These are phyloP conservation scores for Xylaria scruposa DNA, from an alignment of 495 filamentous ascomycete species.

Conservation along the genomic window DNA sequence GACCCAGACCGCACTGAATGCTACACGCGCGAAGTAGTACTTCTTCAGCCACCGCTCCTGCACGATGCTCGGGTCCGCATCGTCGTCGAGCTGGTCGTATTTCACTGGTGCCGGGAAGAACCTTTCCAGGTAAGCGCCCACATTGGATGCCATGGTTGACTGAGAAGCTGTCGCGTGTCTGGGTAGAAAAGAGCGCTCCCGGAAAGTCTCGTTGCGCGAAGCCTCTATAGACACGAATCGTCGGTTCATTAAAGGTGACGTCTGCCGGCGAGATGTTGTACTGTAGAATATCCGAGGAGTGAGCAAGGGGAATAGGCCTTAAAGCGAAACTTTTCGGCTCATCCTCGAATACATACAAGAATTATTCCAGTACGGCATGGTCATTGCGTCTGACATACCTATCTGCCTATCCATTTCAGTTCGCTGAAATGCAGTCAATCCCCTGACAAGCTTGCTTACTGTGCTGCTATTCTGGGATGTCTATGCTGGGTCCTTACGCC, in stretches of 20 bases:
- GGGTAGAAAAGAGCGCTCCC: conserved; percentile 16
- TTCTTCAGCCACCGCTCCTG: conserved; percentile 28
- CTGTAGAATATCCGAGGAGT: neutral
- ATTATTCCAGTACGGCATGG: neutral
- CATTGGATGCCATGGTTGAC: conserved; percentile 24
- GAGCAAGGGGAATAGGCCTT: neutral
- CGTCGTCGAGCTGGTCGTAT: conserved; percentile 24
- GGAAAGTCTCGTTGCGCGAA: conserved; percentile 24
- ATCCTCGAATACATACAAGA: neutral
- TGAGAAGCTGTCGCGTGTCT: conserved; percentile 12
- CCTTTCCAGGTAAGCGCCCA: conserved; percentile 23
- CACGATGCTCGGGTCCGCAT: neutral
- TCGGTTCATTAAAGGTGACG: conserved; percentile 22
- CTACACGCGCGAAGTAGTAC: conserved; percentile 26
- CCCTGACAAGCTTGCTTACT: conserved; percentile 21
- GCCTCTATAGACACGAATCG: conserved; percentile 21
- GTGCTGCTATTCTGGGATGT: conserved; percentile 22
- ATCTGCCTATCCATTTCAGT: conserved; percentile 17
- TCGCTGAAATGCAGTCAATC: conserved; percentile 11
- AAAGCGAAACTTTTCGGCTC: neutral
- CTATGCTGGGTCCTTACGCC: conserved; percentile 20
- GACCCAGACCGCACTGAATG: conserved; percentile 22
- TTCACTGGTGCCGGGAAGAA: conserved; percentile 16
- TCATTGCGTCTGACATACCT: conserved; percentile 23
- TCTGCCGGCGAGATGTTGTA: conserved; percentile 3